Base-by-base conservation (phyloP, 768 basidiomycete genomes). In the Mycena latifolia region DNA sequence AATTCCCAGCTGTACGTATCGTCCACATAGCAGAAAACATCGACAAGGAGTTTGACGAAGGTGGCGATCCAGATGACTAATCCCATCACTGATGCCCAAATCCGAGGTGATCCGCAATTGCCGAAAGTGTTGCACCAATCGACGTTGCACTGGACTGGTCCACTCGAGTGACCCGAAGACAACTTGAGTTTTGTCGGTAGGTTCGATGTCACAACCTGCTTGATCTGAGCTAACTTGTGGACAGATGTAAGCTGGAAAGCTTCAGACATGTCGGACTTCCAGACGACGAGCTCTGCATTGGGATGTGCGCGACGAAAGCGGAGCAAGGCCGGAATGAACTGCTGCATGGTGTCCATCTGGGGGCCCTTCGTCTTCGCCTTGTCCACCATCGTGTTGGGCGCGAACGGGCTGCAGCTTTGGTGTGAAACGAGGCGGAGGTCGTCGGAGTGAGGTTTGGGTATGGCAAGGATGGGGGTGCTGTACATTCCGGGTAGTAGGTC, bases 1-100 rank as follows among this genome's bases (percentile, higher is more conserved):
- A 47, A 33, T 27, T 63, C 69, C 35, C 55, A 57, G 11, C 58
- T 28, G 37, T 73, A 79, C 1, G 56, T 65, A 57, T 80, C 75
- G 35, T 80, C 73, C 0, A 80, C 71, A 54, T 79, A 80, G 33
- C 33, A 35, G 33, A 35, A 35, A 35, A 35, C 33, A 35, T 35
- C 33, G 33, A 35, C 33, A 35, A 35, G 33, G 33, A 35, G 33
- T 35, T 35, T 35, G 12, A 72, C 68, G n/a, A 73, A 55, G 2
- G 70, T 65, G 0, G 71, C 69, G 17, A 78, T 75, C 79, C 78
- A 79, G 0, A 72, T 65, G 6, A 80, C 71, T 0, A 78, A 61
- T 1, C 70, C 71, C 53, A 74, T 73, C 37, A 78, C 65, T 0
- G 73, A 63, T n/a, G 66, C 63, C 55, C 66, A 79, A 5, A 73